Evolutionary conservation across 2,329 filamentous ascomycete genomes (phyloP), one percentile per base, ranked within the genome.

Genomic region (Ascochyta lentis): DNA sequence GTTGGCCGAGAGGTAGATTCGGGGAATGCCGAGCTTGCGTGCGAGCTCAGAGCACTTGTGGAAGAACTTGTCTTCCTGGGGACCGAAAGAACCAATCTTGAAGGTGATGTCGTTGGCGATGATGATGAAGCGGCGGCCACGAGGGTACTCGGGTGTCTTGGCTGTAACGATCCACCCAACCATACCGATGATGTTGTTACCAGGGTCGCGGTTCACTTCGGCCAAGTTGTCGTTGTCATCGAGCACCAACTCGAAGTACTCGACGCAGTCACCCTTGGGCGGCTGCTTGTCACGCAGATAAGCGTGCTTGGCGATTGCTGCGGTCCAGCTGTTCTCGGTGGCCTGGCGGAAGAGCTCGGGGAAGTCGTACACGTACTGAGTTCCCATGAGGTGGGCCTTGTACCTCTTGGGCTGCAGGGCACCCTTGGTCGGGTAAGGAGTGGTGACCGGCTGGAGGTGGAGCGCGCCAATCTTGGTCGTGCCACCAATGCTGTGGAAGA

Each of bases 321-420:
- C 88, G 72, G 82, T 80, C 95, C 95, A 99, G 79, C 86, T 90
- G 83, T 97, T 97, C 81, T 97, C 92, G 74, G 96, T 92, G 40
- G 95, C 92, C 79, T 98, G 95, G 73, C 95, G 88, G 90, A 99
- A 99, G 44, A 99, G 88, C 84, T 99, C 95, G 27, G 95, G 95
- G 89, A 99, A 99, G 79, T 99, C 95, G 77, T 99, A 99, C 50
- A 98, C 95, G 76, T 97, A 99, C 79, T 99, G 95, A 26, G 95
- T 99, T 63, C 95, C 95, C 93, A 99, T 97, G 60, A 98, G 83
- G 76, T 99, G 95, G 66, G 95, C 95, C 89, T 96, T 97, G 88
- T 99, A 98, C 69, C 95, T 88, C 88, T 98, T 98, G 60, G 95
- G 95, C 81, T 99, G 95, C 58, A 99, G 85, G 83, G 93, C 96